Base-by-base conservation (phyloP, 495 filamentous ascomycete species). In the Penicillium longicatenatum region DNA sequence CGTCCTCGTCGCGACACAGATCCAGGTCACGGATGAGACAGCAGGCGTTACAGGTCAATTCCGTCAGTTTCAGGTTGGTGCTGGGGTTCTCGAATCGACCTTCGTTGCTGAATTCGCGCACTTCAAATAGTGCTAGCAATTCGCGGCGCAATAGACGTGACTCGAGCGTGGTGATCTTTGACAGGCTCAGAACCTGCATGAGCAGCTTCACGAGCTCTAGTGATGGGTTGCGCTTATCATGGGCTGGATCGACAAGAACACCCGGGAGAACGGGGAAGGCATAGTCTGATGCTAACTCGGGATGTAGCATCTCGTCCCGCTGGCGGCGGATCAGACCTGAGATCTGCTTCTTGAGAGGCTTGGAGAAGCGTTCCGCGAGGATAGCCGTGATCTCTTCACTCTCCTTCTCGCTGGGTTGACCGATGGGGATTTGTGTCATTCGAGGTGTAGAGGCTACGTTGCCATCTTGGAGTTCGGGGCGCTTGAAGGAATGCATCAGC, bases 101-200 rank as follows among this genome's bases (percentile, higher is more conserved):
- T 49, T 94, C 90, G 60, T 86, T 83, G 77, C 85, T 89, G 75
- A 98, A 98, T 72, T 98, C 94, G 59, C 91, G 89, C 55, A 98
- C 83, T 43, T 98, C 93, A 69, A 97, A 96, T 48, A 97, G 79
- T 4, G 85, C 81, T 10, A 98, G 88, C 3, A 98, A 78, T 44
- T 97, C 93, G 63, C 93, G 93, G 22, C 94, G 86, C 3, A 98
- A 79, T 21, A 95, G 73, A 29, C 95, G 87, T 4, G 88, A 89
- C 69, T 97, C 93, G 54, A 96, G 82, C 2, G 85, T 87, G 55
- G 92, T 89, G 11, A 59, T 68, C 69, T 91, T 93, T 71, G 94
- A 94, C 16, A 98, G 79, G 56, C 86, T 89, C 47, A 98, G 78
- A 24, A 98, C 88, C 60, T 97, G 92, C 82, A 93, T 94, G 24